These are phyloP conservation scores for Helianthus tuberosus DNA, from an alignment of 129 eudicot genomes.

Conservation along the genomic window DNA sequence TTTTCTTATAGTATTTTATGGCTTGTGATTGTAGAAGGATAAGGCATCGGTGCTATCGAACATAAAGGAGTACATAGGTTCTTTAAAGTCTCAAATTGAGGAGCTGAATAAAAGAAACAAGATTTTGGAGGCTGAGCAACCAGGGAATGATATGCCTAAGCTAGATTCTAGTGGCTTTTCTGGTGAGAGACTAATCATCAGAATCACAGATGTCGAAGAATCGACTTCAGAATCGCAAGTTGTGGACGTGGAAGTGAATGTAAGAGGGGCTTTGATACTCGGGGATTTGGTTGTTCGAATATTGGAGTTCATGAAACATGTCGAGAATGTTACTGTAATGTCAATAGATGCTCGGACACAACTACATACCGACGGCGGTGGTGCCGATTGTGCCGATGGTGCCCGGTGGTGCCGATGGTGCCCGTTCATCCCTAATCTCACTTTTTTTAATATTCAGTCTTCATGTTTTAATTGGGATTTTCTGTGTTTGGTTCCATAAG, in stretches of 20 bases:
- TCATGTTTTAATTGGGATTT: too few relatives aligned
- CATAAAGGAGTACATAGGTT: constrained; percentile 64
- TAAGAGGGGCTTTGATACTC: constrained; percentile 50
- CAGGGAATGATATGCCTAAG: not conserved
- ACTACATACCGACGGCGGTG: too few relatives aligned
- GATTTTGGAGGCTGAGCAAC: constrained; percentile 45
- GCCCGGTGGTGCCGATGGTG: too few relatives aligned
- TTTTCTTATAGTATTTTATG: not conserved
- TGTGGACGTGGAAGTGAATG: constrained; percentile 53
- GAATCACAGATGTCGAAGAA: constrained; percentile 30
- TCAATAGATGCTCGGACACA: constrained; percentile 52
- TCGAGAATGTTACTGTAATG: constrained; percentile 36
- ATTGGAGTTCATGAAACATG: constrained; percentile 51
- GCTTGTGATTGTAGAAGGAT: constrained; percentile 53
- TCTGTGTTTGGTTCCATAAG: too few relatives aligned
- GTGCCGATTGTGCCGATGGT: too few relatives aligned
- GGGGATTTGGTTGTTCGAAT: constrained; percentile 47
- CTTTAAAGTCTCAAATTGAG: constrained; percentile 52
- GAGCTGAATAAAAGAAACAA: constrained; percentile 62
- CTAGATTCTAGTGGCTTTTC: not conserved
- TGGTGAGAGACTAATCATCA: constrained; percentile 38
- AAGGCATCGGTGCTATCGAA: constrained; percentile 70
- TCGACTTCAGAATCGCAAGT: too few relatives aligned
- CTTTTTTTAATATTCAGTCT: too few relatives aligned
- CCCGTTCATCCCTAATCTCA: too few relatives aligned